Evolutionary conservation across 257 asterid genomes (phyloP).

Genomic region (Solanum sejunctum): DNA sequence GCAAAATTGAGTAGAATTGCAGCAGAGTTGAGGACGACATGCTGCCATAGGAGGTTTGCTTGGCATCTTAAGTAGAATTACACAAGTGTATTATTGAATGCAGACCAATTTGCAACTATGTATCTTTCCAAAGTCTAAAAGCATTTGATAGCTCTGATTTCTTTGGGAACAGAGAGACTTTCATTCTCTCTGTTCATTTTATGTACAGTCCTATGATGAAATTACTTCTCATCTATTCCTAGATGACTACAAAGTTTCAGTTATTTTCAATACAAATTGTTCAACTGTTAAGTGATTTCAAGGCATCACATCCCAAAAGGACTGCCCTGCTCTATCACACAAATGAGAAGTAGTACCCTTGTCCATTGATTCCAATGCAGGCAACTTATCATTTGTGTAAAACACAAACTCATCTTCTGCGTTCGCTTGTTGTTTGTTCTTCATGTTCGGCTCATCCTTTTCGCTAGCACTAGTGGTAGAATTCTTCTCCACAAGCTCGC

Average conservation of each 20-base stretch:
- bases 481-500: conserved; percentile 50
- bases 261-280: neutral
- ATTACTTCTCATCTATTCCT: conserved; percentile 1
- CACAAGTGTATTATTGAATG: neutral
- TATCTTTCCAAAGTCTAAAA: neutral
- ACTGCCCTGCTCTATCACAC: conserved; percentile 2
- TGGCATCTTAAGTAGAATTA: neutral
- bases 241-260: neutral
- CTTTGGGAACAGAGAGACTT: neutral
- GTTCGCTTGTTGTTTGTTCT: neutral
- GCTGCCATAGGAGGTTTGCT: neutral
- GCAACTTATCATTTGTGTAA: neutral
- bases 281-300: neutral
- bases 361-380: conserved; percentile 10
- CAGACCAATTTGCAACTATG: neutral
- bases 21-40: neutral
- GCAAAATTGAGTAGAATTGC: no score
- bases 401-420: conserved; percentile 10
- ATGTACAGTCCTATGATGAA: neutral
- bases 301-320: conserved; percentile 15
- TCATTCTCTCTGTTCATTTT: neutral
- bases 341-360: neutral
- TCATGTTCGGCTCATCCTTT: neutral
- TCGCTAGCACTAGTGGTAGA: conserved; percentile 2
- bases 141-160: neutral